Percentiles rank a stretch among this genome's conserved stretches.
Conservation (phyloP, 495 filamentous ascomycete genomes). For the Daldinia vernicosa region DNA sequence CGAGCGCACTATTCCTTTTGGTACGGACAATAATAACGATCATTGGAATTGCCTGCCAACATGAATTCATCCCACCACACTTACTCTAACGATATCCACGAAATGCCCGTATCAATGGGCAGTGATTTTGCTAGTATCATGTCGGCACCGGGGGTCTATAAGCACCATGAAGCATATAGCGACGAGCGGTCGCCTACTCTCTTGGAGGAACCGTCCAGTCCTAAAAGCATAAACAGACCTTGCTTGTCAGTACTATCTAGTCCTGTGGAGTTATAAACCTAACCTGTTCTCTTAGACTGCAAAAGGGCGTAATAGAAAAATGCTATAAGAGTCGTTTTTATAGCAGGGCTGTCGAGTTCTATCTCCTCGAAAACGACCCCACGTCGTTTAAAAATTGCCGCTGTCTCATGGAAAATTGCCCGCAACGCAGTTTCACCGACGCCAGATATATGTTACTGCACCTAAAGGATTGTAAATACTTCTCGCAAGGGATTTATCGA, state of each 20-base stretch:
- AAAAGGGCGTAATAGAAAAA: constrained; percentile 20
- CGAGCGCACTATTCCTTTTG: background rate
- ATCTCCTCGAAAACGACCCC: constrained; percentile 8
- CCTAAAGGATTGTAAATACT: constrained; percentile 25
- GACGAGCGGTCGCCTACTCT: background rate
- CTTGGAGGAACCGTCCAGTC: background rate
- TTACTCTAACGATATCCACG: background rate
- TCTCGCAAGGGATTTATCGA: constrained; percentile 16
- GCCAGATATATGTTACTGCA: constrained; percentile 30
- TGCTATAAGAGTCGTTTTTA: constrained; percentile 29
- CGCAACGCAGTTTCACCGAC: background rate
- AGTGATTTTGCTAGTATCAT: background rate
- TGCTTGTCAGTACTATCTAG: background rate
- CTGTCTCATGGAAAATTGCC: constrained; percentile 32
- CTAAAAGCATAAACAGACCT: background rate
- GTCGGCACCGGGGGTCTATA: background rate
- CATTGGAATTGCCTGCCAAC: background rate
- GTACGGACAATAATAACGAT: background rate
- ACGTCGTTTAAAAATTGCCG: background rate
- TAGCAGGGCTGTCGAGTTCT: constrained; percentile 20
- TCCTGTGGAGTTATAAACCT: background rate
- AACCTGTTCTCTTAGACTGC: background rate
- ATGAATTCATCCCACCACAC: background rate
- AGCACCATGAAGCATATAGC: background rate
- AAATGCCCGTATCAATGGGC: background rate